phyloP scores from a whole-genome alignment of 1,284 basidiomycete genomes.

The Ceratobasidium sp. region DNA sequence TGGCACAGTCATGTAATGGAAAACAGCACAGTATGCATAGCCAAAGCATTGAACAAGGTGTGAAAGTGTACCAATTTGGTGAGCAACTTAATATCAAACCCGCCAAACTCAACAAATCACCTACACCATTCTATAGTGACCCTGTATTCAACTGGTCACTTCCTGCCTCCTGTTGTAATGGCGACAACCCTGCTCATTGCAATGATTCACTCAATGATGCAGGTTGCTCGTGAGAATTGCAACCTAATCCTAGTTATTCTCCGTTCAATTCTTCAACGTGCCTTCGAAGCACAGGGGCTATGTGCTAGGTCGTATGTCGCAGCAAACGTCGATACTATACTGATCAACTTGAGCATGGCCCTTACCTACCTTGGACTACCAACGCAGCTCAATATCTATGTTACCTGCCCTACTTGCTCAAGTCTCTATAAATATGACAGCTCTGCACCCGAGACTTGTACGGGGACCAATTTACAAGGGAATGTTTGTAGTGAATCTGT shows the following conservation, averaged over 20 bases:
- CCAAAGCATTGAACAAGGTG: no score
- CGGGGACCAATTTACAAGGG: no score
- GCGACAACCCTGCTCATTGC: background rate
- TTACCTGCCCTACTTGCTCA: background rate
- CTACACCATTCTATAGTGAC: background rate
- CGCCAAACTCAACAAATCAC: no score
- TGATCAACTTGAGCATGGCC: background rate
- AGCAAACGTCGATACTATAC: background rate
- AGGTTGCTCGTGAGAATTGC: background rate
- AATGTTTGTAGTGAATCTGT: no score
- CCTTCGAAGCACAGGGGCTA: background rate
- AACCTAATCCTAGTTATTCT: background rate
- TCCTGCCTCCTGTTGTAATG: constrained; percentile 39
- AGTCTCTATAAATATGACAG: no score
- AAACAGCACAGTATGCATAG: no score
- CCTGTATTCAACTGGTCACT: background rate
- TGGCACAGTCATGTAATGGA: no score
- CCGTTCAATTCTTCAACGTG: background rate
- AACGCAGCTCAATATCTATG: background rate
- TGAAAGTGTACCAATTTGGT: no score
- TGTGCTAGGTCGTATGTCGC: background rate
- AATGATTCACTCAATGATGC: background rate
- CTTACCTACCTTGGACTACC: background rate
- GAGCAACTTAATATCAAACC: no score
- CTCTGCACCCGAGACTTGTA: no score